phyloP scores from a whole-genome alignment of 1,284 basidiomycete species.

The Fomitopsis pinicola region DNA sequence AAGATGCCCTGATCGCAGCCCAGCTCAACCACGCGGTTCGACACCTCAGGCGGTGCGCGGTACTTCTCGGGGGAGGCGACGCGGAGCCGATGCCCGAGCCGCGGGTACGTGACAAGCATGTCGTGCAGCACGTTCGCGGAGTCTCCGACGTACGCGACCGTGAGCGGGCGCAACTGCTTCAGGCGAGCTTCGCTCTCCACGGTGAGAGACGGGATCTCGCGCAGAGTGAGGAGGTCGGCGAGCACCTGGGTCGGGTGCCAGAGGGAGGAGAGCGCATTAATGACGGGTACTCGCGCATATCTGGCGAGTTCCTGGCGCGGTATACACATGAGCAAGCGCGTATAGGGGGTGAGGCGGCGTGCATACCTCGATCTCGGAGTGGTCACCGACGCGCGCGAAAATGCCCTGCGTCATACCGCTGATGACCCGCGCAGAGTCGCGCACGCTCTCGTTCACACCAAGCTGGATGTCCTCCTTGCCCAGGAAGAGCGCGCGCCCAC shows the following conservation, averaged over 20 bases:
- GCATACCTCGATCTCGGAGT: constrained; percentile 87
- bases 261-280: constrained; percentile 92
- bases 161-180: constrained; percentile 56
- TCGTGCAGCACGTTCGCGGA: constrained; percentile 96
- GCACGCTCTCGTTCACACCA: constrained; percentile 88
- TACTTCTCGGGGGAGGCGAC: constrained; percentile 81
- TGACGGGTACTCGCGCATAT: constrained; percentile 88
- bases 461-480: constrained; percentile 91
- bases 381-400: constrained; percentile 92
- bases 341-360: not conserved
- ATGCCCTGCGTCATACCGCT: constrained; percentile 96
- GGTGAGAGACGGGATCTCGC: constrained; percentile 53
- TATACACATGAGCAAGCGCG: not conserved
- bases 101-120: constrained; percentile 93
- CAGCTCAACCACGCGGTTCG: constrained; percentile 70
- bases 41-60: constrained; percentile 75
- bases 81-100: constrained; percentile 84
- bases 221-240: constrained; percentile 88
- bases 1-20: constrained; percentile 69
- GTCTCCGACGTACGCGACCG: constrained; percentile 93
- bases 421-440: constrained; percentile 86
- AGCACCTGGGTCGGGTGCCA: constrained; percentile 98
- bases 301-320: constrained; percentile 73
- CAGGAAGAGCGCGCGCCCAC: constrained; percentile 92
- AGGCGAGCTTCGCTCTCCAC: constrained; percentile 16